Evolutionary conservation across 148 eudicot genomes (phyloP), one percentile per base, ranked within the genome.

Genomic region (Beta vulgaris): DNA sequence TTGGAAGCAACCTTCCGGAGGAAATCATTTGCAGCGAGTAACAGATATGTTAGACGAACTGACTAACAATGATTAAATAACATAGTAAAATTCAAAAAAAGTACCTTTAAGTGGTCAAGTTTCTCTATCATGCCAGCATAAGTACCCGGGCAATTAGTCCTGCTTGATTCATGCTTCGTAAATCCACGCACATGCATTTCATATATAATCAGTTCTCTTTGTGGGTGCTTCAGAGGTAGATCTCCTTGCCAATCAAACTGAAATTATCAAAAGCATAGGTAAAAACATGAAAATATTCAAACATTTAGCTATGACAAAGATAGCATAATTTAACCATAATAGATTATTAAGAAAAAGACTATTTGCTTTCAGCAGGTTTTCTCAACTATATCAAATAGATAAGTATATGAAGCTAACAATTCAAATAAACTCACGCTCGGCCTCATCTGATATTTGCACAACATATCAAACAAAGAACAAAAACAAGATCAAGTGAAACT

Each of bases 161-260:
- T 73, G 81, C 99, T 92, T 59, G 98, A 92, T 72, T 92, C 91
- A 68, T 95, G 93, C 79, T 70, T 92, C 49, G 99, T 95, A 83
- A 88, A 95, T 57, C 98, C 99, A 78, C 99, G 99, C 72, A 95
- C 91, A 84, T 95, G 98, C 98, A 92, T 87, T 87, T 95, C 99
- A 83, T 95, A 92, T 55, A 95, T 86, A 40, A 95, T 84, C 70
- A 89, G 93, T 82, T 95, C 93, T 66, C 85, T 86, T 79, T 92
- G 98, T 36, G 89, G 89, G 76, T 67, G 77, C 74, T 86, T 80
- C 79, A 92, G 83, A 28, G 96, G 98, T 78, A 95, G 75, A 84
- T 95, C 99, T 64, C 99, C 98, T 87, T 92, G 92, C 99, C 99
- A 95, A 77, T 95, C 98, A 86, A 92, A 92, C 98, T 95, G 82